Conservation (phyloP, 2,329 filamentous ascomycete genomes). For the Phaeoacremonium minimum region DNA sequence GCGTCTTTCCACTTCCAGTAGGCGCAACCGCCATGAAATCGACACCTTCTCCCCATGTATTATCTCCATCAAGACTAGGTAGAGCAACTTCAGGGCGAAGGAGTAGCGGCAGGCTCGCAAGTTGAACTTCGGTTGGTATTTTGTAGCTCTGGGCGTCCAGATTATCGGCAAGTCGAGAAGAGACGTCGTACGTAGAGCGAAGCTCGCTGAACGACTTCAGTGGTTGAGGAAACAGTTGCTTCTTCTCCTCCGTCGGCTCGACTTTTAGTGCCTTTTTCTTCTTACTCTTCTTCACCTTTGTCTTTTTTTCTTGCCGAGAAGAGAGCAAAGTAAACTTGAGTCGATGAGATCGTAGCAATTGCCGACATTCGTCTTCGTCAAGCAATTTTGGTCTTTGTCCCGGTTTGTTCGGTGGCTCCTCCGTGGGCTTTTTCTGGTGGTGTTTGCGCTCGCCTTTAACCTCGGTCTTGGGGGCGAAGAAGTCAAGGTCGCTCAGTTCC, state of each 20-base stretch:
- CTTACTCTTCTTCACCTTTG: slow-evolving; percentile 41
- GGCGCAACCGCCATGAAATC: slow-evolving; percentile 88
- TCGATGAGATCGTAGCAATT: slow-evolving; percentile 73
- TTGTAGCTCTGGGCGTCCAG: slow-evolving; percentile 79
- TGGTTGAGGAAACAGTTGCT: slow-evolving; percentile 72
- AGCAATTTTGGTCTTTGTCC: slow-evolving; percentile 35
- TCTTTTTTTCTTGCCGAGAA: slow-evolving; percentile 41
- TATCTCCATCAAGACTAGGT: slow-evolving; percentile 25
- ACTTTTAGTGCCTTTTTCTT: slow-evolving; percentile 42
- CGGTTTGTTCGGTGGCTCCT: slow-evolving; percentile 14
- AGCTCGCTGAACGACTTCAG: slow-evolving; percentile 74
- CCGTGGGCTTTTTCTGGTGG: slow-evolving; percentile 14
- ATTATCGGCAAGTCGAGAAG: slow-evolving; percentile 70
- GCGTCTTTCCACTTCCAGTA: slow-evolving; percentile 93
- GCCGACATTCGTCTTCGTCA: slow-evolving; percentile 67
- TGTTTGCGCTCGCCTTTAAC: slow-evolving; percentile 11
- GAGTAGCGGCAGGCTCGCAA: slow-evolving; percentile 78
- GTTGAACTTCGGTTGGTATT: slow-evolving; percentile 88
- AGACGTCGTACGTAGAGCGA: slow-evolving; percentile 66
- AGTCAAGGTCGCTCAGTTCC: slow-evolving; percentile 48
- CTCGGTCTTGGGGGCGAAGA: slow-evolving; percentile 49
- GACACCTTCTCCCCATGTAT: slow-evolving; percentile 34
- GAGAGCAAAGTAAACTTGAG: slow-evolving; percentile 79
- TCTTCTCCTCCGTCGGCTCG: slow-evolving; percentile 41
- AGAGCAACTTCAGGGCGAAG: slow-evolving; percentile 53